These are phyloP conservation scores for Rhodomyrtus psidioides DNA, from an alignment of 441 rosid genomes.

Conservation along the genomic window DNA sequence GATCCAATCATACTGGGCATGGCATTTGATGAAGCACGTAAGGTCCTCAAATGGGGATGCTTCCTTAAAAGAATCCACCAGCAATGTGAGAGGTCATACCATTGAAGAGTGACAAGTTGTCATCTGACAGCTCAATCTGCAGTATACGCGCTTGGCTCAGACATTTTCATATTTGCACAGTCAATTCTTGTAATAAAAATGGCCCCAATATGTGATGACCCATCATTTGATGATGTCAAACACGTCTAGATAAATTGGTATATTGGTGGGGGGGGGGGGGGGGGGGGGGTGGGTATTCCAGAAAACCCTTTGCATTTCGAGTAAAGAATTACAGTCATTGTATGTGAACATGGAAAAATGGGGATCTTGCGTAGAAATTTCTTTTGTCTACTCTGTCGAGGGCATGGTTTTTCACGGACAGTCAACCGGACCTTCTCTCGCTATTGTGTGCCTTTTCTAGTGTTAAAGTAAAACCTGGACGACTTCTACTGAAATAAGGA, in stretches of 20 bases:
- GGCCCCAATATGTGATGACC: no score
- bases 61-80: neutral
- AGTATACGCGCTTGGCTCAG: neutral
- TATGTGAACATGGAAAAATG: neutral
- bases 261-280: neutral
- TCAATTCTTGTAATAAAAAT: no score
- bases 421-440: neutral
- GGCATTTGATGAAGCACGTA: neutral
- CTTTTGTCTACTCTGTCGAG: neutral
- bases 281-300: no score
- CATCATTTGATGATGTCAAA: no score
- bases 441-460: neutral
- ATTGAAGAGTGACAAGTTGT: no score
- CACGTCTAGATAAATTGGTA: neutral
- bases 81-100: no score
- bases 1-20: neutral
- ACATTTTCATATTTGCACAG: no score
- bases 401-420: neutral
- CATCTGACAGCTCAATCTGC: neutral
- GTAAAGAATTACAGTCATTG: neutral
- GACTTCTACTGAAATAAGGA: neutral
- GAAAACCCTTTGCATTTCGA: neutral
- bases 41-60: neutral
- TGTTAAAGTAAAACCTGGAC: neutral
- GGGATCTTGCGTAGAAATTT: neutral